Conservation (phyloP, 2,329 filamentous ascomycete species). For the Aspergillus unguis region DNA sequence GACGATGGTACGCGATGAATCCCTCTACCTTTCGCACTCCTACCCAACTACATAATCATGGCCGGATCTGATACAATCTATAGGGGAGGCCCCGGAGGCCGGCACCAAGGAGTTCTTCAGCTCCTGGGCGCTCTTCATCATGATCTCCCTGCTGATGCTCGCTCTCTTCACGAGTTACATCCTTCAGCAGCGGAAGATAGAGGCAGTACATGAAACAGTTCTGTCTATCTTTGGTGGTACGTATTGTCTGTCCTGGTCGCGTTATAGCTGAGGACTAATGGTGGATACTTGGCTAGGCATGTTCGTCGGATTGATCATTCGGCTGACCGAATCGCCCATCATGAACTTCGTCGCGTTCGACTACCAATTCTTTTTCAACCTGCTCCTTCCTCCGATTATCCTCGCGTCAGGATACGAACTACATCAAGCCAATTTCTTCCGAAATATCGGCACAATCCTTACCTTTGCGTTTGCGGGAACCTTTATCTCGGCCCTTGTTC, state of each 20-base stretch:
- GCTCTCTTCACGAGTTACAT: conserved; percentile 97
- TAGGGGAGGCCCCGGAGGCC: conserved; percentile 66
- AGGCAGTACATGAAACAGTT: conserved; percentile 96
- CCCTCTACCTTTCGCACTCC: conserved; percentile 3
- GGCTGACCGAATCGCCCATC: conserved; percentile 78
- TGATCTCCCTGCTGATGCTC: conserved; percentile 87
- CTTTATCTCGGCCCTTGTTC: conserved; percentile 93
- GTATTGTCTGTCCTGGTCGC: conserved; percentile 4
- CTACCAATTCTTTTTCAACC: conserved; percentile 99
- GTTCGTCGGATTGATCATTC: conserved; percentile 86
- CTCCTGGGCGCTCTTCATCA: conserved; percentile 96
- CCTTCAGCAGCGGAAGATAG: conserved; percentile 92
- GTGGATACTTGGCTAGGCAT: conserved; percentile 61
- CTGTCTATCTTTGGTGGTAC: conserved; percentile 94
- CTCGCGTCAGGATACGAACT: conserved; percentile 94
- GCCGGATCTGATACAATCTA: conserved; percentile 20
- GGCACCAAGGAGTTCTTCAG: conserved; percentile 91
- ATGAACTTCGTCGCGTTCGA: conserved; percentile 92
- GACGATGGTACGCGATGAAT: conserved; percentile 35
- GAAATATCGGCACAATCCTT: conserved; percentile 93
- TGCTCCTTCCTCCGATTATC: conserved; percentile 97
- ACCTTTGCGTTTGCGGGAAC: conserved; percentile 97
- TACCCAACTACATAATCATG: not conserved
- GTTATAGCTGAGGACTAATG: not conserved
- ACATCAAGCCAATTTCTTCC: conserved; percentile 98